Evolutionary conservation across 2,329 filamentous ascomycete genomes (phyloP), one percentile per base, ranked within the genome.

Genomic region (Aspergillus texensis): DNA sequence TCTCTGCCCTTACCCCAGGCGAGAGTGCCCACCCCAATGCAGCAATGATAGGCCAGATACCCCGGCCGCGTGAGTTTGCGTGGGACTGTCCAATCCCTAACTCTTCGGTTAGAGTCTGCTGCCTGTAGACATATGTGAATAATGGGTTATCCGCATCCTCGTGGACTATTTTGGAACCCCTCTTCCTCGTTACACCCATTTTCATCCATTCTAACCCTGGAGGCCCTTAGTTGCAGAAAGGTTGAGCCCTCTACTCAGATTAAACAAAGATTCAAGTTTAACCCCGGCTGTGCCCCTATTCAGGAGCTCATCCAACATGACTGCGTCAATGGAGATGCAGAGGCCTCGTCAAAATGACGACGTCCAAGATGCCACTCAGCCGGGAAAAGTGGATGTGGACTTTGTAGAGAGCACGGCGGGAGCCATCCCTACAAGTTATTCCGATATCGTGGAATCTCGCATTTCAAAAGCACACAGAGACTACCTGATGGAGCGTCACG

Each of bases 401-500:
- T 62, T 75, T 28, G 65, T 76, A 39, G 74, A 76, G 65, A 75
- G 71, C 30, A 70, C 70, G 41, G 73, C 71, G 16, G 61, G 70
- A 30, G 69, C 68, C n/a, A 66, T 64, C 9, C 65, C 67, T 45
- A 67, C 65, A 28, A 74, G 64, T 19, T 71, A 73, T 36, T 68
- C 65, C 32, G 72, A 75, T 43, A 70, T 73, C 4, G 64, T 73
- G 56, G 64, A 71, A 60, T 70, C 71, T 52, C 65, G 67, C 26
- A 65, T 77, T 6, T 70, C 74, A 39, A 70, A 70, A 21, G 68
- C 68, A 41, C 75, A 77, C 62, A 70, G 69, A n/a, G 78, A 85
- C 45, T 86, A 85, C 71, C 76, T 87, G 28, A 72, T 87, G 16
- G 70, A 81, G 56, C 80, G 81, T 61, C 85, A 87, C 78, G 85